Evolutionary conservation across 2,329 filamentous ascomycete genomes (phyloP), one percentile per base, ranked within the genome.

Genomic region (Penicillium sp.): DNA sequence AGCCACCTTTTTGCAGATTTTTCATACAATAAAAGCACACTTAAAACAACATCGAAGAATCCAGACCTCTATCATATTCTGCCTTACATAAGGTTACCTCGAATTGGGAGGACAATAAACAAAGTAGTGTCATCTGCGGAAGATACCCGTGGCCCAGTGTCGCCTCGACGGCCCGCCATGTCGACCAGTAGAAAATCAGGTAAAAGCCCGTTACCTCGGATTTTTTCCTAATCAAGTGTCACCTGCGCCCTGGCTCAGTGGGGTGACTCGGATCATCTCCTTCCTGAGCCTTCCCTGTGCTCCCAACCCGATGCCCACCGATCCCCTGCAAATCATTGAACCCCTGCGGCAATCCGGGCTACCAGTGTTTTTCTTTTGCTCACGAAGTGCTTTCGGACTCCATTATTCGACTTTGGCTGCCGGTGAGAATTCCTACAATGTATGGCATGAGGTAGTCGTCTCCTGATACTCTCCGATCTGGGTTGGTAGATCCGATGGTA

Each of bases 201-300:
- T 31, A 56, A 59, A 57, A 57, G 34, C 40, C 48, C 46, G 56
- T 56, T 59, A 53, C 61, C 54, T 47, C 34, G 34, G 36, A 21
- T 40, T 39, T 27, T 32, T 27, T 21, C 49, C 45, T 14, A 34
- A 49, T 8, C 21, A 10, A 29, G 44, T 16, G 44, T 32, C 43
- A 47, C 32, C 39, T 61, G 29, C 50, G 39, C n/a, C 36, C 52
- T 56, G 39, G 2, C 27, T 50, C 16, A 50, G 58, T 65, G 61
- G 61, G 58, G 58, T 64, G 63, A 65, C 54, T 54, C 60, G 63
- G 63, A 58, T 60, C 45, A 24, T 49, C 14, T 46, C 16, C 32
- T 65, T 58, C 63, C 61, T 54, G 24, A 36, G n/a, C n/a, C 11
- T 32, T 14, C 9, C 16, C 14, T 18, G 18, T 18, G 18, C 18